Conservation (phyloP, 2,329 filamentous ascomycete genomes). For the Septoria petroselini region DNA sequence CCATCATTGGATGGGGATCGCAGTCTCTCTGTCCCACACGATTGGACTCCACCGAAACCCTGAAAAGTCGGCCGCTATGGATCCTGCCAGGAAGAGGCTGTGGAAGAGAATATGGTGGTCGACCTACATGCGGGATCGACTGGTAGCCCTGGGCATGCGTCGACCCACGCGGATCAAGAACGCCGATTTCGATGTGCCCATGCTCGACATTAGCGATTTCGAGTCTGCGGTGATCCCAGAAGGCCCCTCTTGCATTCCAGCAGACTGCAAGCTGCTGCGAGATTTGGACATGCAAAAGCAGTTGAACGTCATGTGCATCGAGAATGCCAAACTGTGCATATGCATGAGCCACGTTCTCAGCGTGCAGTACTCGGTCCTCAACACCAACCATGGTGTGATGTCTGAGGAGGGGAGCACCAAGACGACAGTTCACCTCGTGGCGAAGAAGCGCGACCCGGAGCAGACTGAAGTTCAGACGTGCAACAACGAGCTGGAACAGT, state of each 20-base stretch:
- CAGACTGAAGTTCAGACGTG: constrained; percentile 74
- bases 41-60: constrained; percentile 90
- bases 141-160: constrained; percentile 91
- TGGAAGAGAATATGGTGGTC: constrained; percentile 99
- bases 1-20: constrained; percentile 98
- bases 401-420: constrained; percentile 68
- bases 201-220: constrained; percentile 82
- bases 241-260: constrained; percentile 64
- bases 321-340: constrained; percentile 84
- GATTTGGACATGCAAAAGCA: constrained; percentile 71
- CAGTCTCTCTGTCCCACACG: constrained; percentile 86
- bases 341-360: constrained; percentile 86
- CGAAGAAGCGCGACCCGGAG: constrained; percentile 82
- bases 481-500: constrained; percentile 73
- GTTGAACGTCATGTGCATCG: constrained; percentile 82
- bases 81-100: constrained; percentile 68
- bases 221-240: constrained; percentile 65
- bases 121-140: constrained; percentile 88
- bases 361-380: constrained; percentile 87
- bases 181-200: constrained; percentile 89
- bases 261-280: constrained; percentile 67
- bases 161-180: constrained; percentile 88
- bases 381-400: constrained; percentile 69
- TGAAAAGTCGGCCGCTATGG: constrained; percentile 67
- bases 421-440: constrained; percentile 82